Base-by-base conservation (phyloP, 225 moss, liverwort and hornwort genomes). In the Physcomitrium patens region DNA sequence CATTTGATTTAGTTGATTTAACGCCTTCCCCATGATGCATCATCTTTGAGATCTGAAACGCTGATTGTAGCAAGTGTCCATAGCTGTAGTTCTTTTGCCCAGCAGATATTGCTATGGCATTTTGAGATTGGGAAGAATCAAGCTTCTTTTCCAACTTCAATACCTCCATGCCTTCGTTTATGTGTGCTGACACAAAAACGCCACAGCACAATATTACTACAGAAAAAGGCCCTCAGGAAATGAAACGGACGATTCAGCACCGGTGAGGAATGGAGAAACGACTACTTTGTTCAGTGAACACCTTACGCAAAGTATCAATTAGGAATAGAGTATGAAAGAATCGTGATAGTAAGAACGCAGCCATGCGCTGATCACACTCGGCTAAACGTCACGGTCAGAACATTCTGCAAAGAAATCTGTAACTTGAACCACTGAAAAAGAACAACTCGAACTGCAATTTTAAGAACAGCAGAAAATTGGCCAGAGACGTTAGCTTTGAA, bases 81-180 rank as follows among this genome's bases (percentile, higher is more conserved):
- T 76, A 76, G 76, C 76, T 76, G 27, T 76, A 41, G 50, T 76
- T 44, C 59, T 61, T 69, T 6, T 50, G 10, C 12, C 65, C 76
- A 41, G 76, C 68, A 37, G 68, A 28, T 43, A 76, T 76, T n/a
- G 76, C 76, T 68, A 69, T 60, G 46, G 68, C 9, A 58, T 67
- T 76, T 37, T 69, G 76, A 58, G 57, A 24, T 60, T 61, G 68
- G 24, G 68, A 10, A 50, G 58, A 59, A 23, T 59, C 67, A 7
- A 79, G 60, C 59, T 74, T 59, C 11, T 60, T 74, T 69, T 60
- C 51, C 41, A 79, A 68, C 74, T 79, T 79, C 76, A 85, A 67
- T 63, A 73, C 63, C 78, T 83, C 87, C 86, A 90, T 84, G 46
- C 69, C 68, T 73, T 72, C 76, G 37, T 73, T 67, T 71, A 77